Conservation (phyloP, 768 basidiomycete species). For the Xerocomellus intermedius region DNA sequence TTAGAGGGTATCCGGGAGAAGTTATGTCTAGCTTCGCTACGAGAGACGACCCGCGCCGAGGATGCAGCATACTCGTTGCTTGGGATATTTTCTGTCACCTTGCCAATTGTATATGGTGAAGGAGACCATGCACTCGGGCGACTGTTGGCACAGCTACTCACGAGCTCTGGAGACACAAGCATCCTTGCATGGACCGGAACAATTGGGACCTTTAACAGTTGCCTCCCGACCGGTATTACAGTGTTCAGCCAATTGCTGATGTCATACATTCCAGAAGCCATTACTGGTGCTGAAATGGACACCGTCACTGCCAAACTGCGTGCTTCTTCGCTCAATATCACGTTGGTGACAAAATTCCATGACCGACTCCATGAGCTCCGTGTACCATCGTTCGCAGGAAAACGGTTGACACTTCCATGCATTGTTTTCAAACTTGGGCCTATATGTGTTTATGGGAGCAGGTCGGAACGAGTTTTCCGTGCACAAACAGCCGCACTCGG, state of each 20-base stretch:
- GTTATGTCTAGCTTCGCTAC: not conserved
- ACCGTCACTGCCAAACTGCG: not conserved
- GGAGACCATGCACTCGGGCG: conserved; percentile 1
- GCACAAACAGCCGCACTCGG: not conserved
- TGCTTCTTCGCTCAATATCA: not conserved
- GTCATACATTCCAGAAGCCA: not conserved
- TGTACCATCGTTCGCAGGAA: not conserved
- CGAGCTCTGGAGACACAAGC: not conserved
- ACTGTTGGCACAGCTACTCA: conserved; percentile 1
- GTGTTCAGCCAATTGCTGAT: not conserved
- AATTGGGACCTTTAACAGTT: not conserved
- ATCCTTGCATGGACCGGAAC: conserved; percentile 11
- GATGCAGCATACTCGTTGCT: conserved; percentile 8
- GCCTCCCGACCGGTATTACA: not conserved
- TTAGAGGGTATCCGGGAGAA: not conserved
- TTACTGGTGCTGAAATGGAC: not conserved
- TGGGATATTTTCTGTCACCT: not conserved
- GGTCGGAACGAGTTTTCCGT: not conserved
- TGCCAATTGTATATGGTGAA: conserved; percentile 3
- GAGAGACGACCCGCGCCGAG: not conserved
- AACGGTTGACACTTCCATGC: conserved; percentile 5
- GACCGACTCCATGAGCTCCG: not conserved
- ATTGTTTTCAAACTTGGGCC: conserved; percentile 1
- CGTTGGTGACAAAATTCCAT: not conserved
- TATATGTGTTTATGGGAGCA: not conserved